Evolutionary conservation across 2,329 filamentous ascomycete genomes (phyloP), one percentile per base, ranked within the genome.

Genomic region (Nakataea oryzae): DNA sequence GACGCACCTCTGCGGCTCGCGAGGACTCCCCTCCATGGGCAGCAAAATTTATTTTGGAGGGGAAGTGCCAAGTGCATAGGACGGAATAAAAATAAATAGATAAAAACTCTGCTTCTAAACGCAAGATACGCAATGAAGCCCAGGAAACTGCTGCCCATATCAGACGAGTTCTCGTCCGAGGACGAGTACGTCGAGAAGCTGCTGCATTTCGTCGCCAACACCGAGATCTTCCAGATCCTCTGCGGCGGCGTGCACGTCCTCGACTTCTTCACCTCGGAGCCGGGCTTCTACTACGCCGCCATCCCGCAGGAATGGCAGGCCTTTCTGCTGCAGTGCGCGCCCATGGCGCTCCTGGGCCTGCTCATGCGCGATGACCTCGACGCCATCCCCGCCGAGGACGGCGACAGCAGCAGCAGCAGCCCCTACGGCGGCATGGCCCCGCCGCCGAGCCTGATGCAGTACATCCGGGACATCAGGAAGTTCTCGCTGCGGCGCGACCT

Each of bases 181-280:
- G 90, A 96, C 58, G 82, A 86, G 61, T 99, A 96, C 73, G 83
- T 96, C 59, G 80, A 90, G 29, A 86, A 86, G 24, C 83, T 97
- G 14, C 80, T 97, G 29, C 72, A 85, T 26, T 96, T 97, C 69
- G 84, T 87, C 1, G 86, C 86, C 7, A 86, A 85, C 2, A 90
- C 89, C 57, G 83, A 87, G 61, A 79, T 91, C 1, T 92, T 97
- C 68, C 89, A 91, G 66, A 91, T 90, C 29, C 81, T 99, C n/a
- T 96, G 92, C 71, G 95, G 95, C 61, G 93, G 93, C n/a, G 90
- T 97, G 0, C 95, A 99, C 71, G 93, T 99, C 65, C 81, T 97
- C 62, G 95, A 99, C 73, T 97, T 99, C 75, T 91, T 97, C 76
- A 97, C 92, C 2, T 85, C 86, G 55, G 85, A 91, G 58, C 90